Percentiles rank a stretch among this genome's conserved stretches.
phyloP scores from a whole-genome alignment of 306 rosid genomes.

The Begonia peltatifolia region DNA sequence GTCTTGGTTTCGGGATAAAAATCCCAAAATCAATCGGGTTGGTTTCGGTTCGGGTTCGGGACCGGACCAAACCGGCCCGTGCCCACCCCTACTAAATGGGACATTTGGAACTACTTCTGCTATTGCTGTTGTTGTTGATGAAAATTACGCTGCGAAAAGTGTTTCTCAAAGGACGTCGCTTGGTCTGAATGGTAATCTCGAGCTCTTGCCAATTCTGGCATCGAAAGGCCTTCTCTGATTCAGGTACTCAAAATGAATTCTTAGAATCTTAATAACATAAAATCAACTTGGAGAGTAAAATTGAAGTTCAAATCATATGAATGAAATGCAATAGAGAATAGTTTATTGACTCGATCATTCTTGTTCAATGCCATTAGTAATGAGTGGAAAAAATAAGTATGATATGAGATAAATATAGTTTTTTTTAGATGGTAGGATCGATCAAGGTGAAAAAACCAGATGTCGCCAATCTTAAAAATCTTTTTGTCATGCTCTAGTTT shows the following conservation, averaged over 20 bases:
- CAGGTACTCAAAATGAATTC: conserved; percentile 28
- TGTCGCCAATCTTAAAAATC: too few relatives aligned
- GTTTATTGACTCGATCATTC: not conserved
- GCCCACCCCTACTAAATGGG: conserved; percentile 16
- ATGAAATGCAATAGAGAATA: not conserved
- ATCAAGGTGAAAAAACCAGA: too few relatives aligned
- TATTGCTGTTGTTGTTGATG: conserved; percentile 11
- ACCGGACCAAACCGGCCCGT: too few relatives aligned
- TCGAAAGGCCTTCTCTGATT: conserved; percentile 62
- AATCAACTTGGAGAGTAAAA: not conserved
- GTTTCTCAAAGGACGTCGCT: conserved; percentile 61
- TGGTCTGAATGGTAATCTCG: conserved; percentile 60
- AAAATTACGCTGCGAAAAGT: conserved; percentile 41
- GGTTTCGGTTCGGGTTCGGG: too few relatives aligned
- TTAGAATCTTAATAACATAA: too few relatives aligned
- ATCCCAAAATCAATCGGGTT: too few relatives aligned
- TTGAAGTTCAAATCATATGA: not conserved
- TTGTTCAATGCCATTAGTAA: too few relatives aligned
- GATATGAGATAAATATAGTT: not conserved
- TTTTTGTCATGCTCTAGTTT: too few relatives aligned
- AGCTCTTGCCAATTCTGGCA: conserved; percentile 52
- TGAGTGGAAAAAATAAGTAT: too few relatives aligned
- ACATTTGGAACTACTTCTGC: conserved; percentile 20
- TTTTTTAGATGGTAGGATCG: too few relatives aligned
- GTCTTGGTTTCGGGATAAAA: too few relatives aligned